Conservation (phyloP, 2,329 filamentous ascomycete genomes). For the Neurospora sp. region DNA sequence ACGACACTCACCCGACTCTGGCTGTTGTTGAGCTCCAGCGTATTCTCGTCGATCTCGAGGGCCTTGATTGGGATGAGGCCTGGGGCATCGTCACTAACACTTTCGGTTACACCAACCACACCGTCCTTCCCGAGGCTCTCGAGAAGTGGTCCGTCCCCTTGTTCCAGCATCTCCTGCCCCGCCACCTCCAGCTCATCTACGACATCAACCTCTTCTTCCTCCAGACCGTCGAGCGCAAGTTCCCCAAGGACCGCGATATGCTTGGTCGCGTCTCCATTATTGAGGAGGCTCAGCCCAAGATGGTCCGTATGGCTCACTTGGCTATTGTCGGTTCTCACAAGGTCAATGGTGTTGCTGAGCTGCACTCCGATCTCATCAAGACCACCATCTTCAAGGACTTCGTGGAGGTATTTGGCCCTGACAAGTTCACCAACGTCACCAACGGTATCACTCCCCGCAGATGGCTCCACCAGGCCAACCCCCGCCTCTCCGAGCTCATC, state of each 20-base stretch:
- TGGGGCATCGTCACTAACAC: constrained; percentile 72
- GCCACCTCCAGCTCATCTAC: constrained; percentile 94
- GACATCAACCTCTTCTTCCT: constrained; percentile 96
- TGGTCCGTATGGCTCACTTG: constrained; percentile 94
- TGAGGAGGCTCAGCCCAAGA: constrained; percentile 92
- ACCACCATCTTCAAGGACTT: constrained; percentile 99
- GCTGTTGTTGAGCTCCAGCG: constrained; percentile 94
- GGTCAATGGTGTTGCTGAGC: constrained; percentile 94
- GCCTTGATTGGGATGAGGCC: constrained; percentile 84
- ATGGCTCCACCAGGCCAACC: constrained; percentile 97
- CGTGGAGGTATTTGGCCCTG: constrained; percentile 83
- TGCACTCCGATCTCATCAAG: constrained; percentile 96
- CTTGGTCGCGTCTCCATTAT: constrained; percentile 89
- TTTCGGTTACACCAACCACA: constrained; percentile 98
- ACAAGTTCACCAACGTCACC: constrained; percentile 98
- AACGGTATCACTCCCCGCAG: constrained; percentile 94
- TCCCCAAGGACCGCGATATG: constrained; percentile 82
- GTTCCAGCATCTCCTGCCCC: constrained; percentile 83
- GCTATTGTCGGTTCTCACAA: constrained; percentile 97
- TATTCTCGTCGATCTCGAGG: constrained; percentile 81
- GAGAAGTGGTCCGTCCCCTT: constrained; percentile 98
- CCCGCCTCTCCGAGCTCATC: constrained; percentile 82
- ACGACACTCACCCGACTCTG: constrained; percentile 93
- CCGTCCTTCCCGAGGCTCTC: constrained; percentile 87
- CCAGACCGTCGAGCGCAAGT: constrained; percentile 79